A percentile compares a stretch with the other conserved stretches of the same genome.
phyloP scores from a whole-genome alignment of 2,329 filamentous ascomycete genomes.

The Chrysoporthe puriensis region DNA sequence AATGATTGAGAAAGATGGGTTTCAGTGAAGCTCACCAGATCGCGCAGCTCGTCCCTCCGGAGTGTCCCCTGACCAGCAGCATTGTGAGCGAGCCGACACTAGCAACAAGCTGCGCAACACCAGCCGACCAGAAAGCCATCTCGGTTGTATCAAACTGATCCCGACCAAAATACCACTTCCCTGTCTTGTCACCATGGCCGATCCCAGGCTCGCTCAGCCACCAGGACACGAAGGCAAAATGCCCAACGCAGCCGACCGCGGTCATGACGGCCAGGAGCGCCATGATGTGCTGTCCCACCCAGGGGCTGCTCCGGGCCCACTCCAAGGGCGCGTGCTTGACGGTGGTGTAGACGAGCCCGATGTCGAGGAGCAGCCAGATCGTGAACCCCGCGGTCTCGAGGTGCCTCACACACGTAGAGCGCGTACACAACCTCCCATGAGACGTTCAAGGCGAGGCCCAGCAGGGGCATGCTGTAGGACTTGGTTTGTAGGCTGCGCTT shows the following conservation, averaged over 20 bases:
- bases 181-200: constrained; percentile 48
- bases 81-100: constrained; percentile 47
- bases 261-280: constrained; percentile 42
- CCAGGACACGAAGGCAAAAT: constrained; percentile 50
- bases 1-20: background rate
- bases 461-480: constrained; percentile 54
- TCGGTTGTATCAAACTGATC: constrained; percentile 53
- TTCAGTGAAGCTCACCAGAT: constrained; percentile 49
- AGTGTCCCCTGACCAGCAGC: constrained; percentile 50
- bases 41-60: constrained; percentile 51
- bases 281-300: constrained; percentile 46
- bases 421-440: constrained; percentile 57
- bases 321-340: constrained; percentile 49
- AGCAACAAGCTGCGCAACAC: constrained; percentile 46
- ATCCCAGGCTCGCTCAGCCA: constrained; percentile 49
- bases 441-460: constrained; percentile 53
- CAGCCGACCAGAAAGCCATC: constrained; percentile 53
- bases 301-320: constrained; percentile 44
- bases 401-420: constrained; percentile 49
- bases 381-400: constrained; percentile 48
- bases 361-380: constrained; percentile 54
- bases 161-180: constrained; percentile 47
- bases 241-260: constrained; percentile 42
- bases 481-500: constrained; percentile 49
- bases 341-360: constrained; percentile 50